Evolutionary conservation across 345 rosid genomes (phyloP), one percentile per base, ranked within the genome.

Genomic region (Acer campestre): DNA sequence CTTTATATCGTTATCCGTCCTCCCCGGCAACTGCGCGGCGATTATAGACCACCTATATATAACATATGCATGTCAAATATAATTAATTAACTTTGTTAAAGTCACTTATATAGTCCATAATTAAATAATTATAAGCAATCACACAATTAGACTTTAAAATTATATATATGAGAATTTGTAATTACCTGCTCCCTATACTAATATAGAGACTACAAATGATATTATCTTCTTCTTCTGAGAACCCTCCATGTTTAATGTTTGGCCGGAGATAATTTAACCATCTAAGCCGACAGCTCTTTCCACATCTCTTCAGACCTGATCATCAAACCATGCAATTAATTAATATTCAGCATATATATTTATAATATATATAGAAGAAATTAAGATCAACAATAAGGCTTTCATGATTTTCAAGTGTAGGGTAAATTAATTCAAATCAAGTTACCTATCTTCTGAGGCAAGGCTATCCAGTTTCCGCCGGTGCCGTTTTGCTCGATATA

Each of bases 401-500:
- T 14, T 11, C 2, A 8, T 70, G 3, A 35, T 46, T 35, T 35
- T 35, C 38, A 35, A 35, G 11, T 40, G 40, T 11, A 23, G 16
- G 59, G n/a, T 70, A 14, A 31, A 55, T 31, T 49, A 51, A 1
- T 61, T 46, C 7, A 51, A 49, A 71, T 38, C 44, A 3, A 53
- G 29, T 31, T 84, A 89, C 97, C 97, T 73, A 89, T 90, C 82
- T 92, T 92, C 44, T 84, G 93, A 20, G 97, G 97, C 82, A 92
- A 84, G 78, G 97, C 94, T 74, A 91, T 93, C 98, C 98, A 93
- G 81, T 90, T 91, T 71, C 96, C 96, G 71, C 89, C 94, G 25
- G 93, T 92, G 81, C 97, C 97, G 78, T 85, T 80, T 64, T 86
- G 78, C 74, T 90, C 91, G 70, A 92, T 90, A 78, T 90, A 92